phyloP scores from a whole-genome alignment of 2,329 filamentous ascomycete genomes.

The Pseudogymnoascus sp. region DNA sequence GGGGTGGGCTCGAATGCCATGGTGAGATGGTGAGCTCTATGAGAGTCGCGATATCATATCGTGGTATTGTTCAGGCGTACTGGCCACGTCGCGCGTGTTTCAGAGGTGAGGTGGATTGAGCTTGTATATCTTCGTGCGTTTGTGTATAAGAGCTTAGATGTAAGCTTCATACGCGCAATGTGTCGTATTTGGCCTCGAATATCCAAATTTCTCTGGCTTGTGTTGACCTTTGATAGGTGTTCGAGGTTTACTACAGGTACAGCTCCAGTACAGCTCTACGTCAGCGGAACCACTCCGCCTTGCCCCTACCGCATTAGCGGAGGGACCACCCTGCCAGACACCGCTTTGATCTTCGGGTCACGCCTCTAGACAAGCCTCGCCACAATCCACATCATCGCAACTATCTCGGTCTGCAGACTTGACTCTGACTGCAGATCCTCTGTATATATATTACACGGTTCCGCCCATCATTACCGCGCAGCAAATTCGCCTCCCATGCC shows the following conservation, averaged over 20 bases:
- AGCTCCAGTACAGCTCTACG: not conserved
- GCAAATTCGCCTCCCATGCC: not conserved
- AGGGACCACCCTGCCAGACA: constrained; percentile 5
- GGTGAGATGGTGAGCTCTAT: constrained; percentile 9
- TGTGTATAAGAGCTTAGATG: not conserved
- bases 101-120: not conserved
- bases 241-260: not conserved
- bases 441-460: not conserved
- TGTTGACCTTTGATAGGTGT: not conserved
- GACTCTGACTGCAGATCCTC: not conserved
- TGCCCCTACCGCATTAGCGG: constrained; percentile 2
- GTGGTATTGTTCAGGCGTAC: not conserved
- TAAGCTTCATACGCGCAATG: not conserved
- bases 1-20: constrained; percentile 20
- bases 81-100: not conserved
- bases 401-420: constrained; percentile 4
- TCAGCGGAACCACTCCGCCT: constrained; percentile 3
- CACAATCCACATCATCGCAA: not conserved
- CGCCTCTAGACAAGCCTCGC: not conserved
- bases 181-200: not conserved
- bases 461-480: not conserved
- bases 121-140: not conserved
- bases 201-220: not conserved
- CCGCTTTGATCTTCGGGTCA: not conserved
- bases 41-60: not conserved